phyloP scores from a whole-genome alignment of 805 yeast species.

The Candida multigemmis region DNA sequence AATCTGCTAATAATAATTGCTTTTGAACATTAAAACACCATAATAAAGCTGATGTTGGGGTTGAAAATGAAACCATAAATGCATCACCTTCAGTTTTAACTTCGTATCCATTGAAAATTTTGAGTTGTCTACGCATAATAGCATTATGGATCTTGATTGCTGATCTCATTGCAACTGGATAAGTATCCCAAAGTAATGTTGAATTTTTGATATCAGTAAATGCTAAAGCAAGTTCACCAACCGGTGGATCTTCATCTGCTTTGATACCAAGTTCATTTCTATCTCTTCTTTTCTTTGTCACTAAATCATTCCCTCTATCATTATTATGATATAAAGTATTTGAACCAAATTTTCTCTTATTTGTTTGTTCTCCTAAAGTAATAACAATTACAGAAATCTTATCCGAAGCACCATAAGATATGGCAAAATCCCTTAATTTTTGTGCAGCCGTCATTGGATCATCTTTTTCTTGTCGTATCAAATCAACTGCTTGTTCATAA shows the following conservation, averaged over 20 bases:
- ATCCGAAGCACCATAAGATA: conserved; percentile 81
- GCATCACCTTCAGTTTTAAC: conserved; percentile 99
- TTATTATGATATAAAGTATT: conserved; percentile 26
- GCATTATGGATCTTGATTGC: conserved; percentile 93
- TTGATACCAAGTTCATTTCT: conserved; percentile 50
- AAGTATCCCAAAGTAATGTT: conserved; percentile 86
- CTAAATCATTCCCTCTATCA: conserved; percentile 24
- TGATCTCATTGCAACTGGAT: conserved; percentile 90
- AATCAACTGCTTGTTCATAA: conserved; percentile 82
- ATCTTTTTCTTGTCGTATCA: conserved; percentile 69
- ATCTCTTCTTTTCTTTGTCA: conserved; percentile 26
- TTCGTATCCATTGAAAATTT: conserved; percentile 95
- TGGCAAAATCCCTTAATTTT: conserved; percentile 85
- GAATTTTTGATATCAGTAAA: conserved; percentile 96
- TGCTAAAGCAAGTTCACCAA: conserved; percentile 89
- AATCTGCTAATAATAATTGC: conserved; percentile 71
- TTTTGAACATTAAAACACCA: conserved; percentile 95
- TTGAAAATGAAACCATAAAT: conserved; percentile 93
- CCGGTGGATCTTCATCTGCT: conserved; percentile 89
- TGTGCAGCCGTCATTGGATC: conserved; percentile 91
- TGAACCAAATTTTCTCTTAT: conserved; percentile 16
- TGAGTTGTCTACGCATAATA: conserved; percentile 85
- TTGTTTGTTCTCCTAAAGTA: conserved; percentile 48
- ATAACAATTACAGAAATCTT: conserved; percentile 76
- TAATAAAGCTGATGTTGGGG: conserved; percentile 78